Evolutionary conservation across 1,284 basidiomycete genomes (phyloP), one percentile per base, ranked within the genome.

Genomic region (Ganoderma meredithae): DNA sequence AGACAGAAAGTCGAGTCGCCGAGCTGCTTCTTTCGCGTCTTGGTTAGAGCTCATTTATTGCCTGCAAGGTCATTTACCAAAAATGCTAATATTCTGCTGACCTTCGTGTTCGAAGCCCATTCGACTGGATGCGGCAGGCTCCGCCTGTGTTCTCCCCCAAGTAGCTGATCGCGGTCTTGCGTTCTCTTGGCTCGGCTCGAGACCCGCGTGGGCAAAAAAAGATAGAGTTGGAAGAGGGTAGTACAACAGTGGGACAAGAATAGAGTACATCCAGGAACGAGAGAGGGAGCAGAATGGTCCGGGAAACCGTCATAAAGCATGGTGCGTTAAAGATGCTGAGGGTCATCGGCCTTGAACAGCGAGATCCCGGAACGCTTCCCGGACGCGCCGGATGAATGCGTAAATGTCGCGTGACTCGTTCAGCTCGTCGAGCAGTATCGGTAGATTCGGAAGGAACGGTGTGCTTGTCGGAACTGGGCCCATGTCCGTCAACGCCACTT

Each of bases 331-430:
- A 12, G 27, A 27, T 27, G 27, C 15, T 27, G 58, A 60, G 47
- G 58, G 60, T 69, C 60, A 76, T 33, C 73, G 63, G 1, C 71
- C 71, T 39, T 73, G 65, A 5, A 62, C 69, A 41, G 72, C 75
- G 12, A 76, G 66, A 12, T 77, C 69, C 22, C 70, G 68, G 65
- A 86, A 87, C 13, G 82, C 84, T 64, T 78, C 75, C 31, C 91
- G 83, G 36, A 89, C 83, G 40, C 82, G 80, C 64, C 84, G 85
- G 60, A 93, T 86, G 74, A 94, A 94, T 2, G 73, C 76, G 71
- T 87, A 90, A 1, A 93, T 79, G 69, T 93, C 87, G 40, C 85
- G 79, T 1, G 86, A 85, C 41, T 86, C 84, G 74, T 92, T 92
- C 44, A 94, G 83, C 40, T 85, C 83, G 67, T 88, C 89, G 31